Evolutionary conservation across 371 early-diverging fungal genomes (phyloP).

Genomic region (Mucor lusitanicus): DNA sequence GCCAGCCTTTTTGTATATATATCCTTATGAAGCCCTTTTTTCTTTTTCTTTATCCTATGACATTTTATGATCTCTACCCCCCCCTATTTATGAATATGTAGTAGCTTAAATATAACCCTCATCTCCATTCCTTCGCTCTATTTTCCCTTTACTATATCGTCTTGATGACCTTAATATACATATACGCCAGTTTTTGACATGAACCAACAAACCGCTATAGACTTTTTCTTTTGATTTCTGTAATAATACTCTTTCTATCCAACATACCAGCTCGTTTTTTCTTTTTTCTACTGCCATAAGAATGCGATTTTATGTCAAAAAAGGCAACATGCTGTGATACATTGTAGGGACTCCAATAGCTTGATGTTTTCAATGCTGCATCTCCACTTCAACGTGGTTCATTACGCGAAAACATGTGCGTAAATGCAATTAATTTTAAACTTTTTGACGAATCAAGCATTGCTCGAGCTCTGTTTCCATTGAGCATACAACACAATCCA

Average conservation of each 20-base stretch:
- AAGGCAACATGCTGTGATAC: conserved; percentile 8
- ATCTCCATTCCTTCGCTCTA: conserved; percentile 14
- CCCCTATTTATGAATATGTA: background rate
- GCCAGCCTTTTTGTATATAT: conserved; percentile 4
- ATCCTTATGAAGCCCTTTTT: background rate
- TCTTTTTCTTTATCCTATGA: background rate
- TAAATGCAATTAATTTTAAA: background rate
- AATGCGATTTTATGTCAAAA: background rate
- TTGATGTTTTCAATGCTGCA: background rate
- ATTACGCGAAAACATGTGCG: background rate
- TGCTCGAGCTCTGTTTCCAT: background rate
- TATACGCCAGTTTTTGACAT: conserved; percentile 9
- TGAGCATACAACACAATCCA: background rate
- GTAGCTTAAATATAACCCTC: conserved; percentile 22
- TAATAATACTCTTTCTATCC: background rate
- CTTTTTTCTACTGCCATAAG: background rate
- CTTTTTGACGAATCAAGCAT: background rate
- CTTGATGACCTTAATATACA: conserved; percentile 8
- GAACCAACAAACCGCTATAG: background rate
- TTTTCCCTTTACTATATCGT: conserved; percentile 1
- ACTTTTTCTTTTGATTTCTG: background rate
- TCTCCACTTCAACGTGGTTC: background rate
- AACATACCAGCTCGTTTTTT: background rate
- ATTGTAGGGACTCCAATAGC: background rate
- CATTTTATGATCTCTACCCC: background rate